These are phyloP conservation scores for Pseudoneurospora amorphoporcata DNA, from an alignment of 495 filamentous ascomycete genomes.

Conservation along the genomic window DNA sequence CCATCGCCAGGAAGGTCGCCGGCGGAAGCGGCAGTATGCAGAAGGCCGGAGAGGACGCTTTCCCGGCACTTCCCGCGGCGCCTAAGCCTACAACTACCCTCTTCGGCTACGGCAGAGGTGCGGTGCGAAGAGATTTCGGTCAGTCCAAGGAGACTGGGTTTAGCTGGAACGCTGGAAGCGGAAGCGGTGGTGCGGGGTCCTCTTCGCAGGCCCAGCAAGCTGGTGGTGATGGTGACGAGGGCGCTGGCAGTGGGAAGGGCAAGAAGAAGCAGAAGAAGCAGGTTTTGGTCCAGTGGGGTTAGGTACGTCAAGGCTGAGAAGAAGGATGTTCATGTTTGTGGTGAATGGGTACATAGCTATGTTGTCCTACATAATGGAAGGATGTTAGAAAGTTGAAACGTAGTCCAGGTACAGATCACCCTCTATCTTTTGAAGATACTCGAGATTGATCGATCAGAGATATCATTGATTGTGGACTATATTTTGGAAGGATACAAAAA, in stretches of 20 bases:
- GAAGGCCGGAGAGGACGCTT: slow-evolving; percentile 44
- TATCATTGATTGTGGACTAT: too few relatives aligned
- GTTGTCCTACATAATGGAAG: too few relatives aligned
- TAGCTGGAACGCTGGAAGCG: slow-evolving; percentile 17
- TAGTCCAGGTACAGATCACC: too few relatives aligned
- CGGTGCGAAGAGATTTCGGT: slow-evolving; percentile 57
- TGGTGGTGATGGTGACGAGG: slow-evolving; percentile 10
- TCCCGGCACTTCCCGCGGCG: slow-evolving; percentile 72
- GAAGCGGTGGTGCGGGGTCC: slow-evolving; percentile 9
- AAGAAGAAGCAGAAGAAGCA: slow-evolving; percentile 81
- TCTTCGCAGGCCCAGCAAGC: background rate
- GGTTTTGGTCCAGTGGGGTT: slow-evolving; percentile 51
- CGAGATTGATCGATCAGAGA: too few relatives aligned
- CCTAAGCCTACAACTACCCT: slow-evolving; percentile 70
- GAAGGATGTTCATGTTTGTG: too few relatives aligned
- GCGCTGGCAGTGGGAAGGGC: slow-evolving; percentile 29
- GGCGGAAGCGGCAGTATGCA: slow-evolving; percentile 1
- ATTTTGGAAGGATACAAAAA: too few relatives aligned
- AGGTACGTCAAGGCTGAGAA: too few relatives aligned
- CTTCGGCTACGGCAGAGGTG: slow-evolving; percentile 64
- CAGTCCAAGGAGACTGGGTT: slow-evolving; percentile 28
- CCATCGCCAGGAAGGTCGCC: background rate
- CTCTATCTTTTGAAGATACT: too few relatives aligned
- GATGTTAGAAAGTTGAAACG: too few relatives aligned
- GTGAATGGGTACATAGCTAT: too few relatives aligned